These are phyloP conservation scores for Ogataea philodendri DNA, from an alignment of 805 yeast genomes.

Conservation along the genomic window DNA sequence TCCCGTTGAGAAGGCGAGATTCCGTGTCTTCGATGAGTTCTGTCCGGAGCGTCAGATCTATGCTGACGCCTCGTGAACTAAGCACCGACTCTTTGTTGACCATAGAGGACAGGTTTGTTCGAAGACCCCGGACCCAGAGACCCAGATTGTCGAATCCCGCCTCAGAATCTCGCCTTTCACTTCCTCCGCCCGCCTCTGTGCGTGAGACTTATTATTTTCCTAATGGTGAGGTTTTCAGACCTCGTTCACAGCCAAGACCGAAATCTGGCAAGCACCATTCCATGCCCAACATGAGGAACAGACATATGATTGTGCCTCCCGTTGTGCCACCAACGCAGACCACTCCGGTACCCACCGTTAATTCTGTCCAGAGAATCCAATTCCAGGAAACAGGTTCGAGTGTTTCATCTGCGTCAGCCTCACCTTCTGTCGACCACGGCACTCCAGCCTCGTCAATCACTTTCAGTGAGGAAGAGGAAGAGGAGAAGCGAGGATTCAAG, in stretches of 20 bases:
- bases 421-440: slow-evolving; percentile 23
- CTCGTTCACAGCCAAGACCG: slow-evolving; percentile 40
- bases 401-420: slow-evolving; percentile 21
- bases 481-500: slow-evolving; percentile 4
- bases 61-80: slow-evolving; percentile 30
- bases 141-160: slow-evolving; percentile 6
- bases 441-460: slow-evolving; percentile 26
- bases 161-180: slow-evolving; percentile 1
- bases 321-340: slow-evolving; percentile 1
- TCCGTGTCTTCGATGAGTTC: slow-evolving; percentile 36
- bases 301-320: slow-evolving; percentile 3
- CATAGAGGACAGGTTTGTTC: slow-evolving; percentile 40
- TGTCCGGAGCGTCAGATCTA: slow-evolving; percentile 7
- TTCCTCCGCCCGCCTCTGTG: background rate
- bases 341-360: too few species aligned
- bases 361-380: too few species aligned
- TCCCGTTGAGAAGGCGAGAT: slow-evolving; percentile 30
- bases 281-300: slow-evolving; percentile 14
- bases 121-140: slow-evolving; percentile 33
- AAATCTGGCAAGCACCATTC: slow-evolving; percentile 36
- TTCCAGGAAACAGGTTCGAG: slow-evolving; percentile 16
- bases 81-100: slow-evolving; percentile 40
- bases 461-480: slow-evolving; percentile 12
- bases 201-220: slow-evolving; percentile 40
- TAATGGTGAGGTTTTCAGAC: slow-evolving; percentile 53